phyloP scores from a whole-genome alignment of 805 yeast species.

The Jamesozyma gamospora region DNA sequence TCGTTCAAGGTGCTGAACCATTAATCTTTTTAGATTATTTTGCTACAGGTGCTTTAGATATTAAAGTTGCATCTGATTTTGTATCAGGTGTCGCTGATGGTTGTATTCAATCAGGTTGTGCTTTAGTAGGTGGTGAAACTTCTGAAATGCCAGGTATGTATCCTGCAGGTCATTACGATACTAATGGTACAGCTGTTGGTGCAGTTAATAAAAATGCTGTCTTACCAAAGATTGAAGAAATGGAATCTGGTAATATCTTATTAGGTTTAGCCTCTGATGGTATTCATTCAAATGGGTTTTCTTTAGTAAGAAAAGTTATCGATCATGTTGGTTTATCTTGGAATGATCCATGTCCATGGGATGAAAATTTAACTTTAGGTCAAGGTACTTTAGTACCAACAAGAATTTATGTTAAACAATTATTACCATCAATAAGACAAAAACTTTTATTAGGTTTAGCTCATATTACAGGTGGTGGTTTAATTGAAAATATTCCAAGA shows the following conservation, averaged over 20 bases:
- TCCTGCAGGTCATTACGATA: slow-evolving; percentile 89
- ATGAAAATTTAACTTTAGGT: slow-evolving; percentile 59
- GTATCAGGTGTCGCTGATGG: slow-evolving; percentile 96
- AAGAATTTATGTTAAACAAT: slow-evolving; percentile 84
- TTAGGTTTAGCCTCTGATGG: slow-evolving; percentile 89
- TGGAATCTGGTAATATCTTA: slow-evolving; percentile 72
- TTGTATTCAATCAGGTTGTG: slow-evolving; percentile 91
- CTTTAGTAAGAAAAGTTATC: slow-evolving; percentile 85
- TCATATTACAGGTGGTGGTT: slow-evolving; percentile 97
- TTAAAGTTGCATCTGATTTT: slow-evolving; percentile 73
- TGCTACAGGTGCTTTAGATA: slow-evolving; percentile 88
- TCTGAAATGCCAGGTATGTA: slow-evolving; percentile 99
- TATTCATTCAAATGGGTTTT: slow-evolving; percentile 92
- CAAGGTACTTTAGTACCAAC: slow-evolving; percentile 84
- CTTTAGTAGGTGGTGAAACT: slow-evolving; percentile 97
- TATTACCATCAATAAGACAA: slow-evolving; percentile 62
- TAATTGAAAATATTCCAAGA: slow-evolving; percentile 92
- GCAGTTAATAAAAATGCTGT: slow-evolving; percentile 73
- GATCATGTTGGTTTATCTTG: slow-evolving; percentile 66
- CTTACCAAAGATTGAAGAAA: slow-evolving; percentile 57
- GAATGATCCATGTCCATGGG: slow-evolving; percentile 81
- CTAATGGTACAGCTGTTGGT: slow-evolving; percentile 97
- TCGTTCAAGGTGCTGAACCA: slow-evolving; percentile 99
- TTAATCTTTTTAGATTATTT: slow-evolving; percentile 89
- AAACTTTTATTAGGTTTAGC: slow-evolving; percentile 78